Percentiles rank a stretch among this genome's conserved stretches.
Evolutionary conservation across 2,329 filamentous ascomycete species (phyloP).

Genomic region (Verticillium tricorpus): DNA sequence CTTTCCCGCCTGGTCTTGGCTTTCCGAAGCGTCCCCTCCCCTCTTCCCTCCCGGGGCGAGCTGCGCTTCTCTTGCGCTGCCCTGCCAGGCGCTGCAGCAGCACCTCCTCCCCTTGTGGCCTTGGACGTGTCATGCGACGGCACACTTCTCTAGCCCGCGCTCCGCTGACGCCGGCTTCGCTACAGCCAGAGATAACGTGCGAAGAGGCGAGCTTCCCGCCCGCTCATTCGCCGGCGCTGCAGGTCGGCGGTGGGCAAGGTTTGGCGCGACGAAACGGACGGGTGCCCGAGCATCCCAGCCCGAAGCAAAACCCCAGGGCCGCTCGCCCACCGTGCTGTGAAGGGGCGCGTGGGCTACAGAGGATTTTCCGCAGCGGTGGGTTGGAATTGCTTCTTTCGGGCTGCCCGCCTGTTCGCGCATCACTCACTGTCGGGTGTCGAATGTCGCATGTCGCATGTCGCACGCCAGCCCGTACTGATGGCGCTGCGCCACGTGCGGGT

Average conservation of each 20-base stretch:
- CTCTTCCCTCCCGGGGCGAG: not conserved
- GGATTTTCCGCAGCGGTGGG: not conserved
- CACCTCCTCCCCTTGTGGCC: not conserved
- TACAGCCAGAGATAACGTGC: not conserved
- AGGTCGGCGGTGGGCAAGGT: not conserved
- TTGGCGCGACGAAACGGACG: not conserved
- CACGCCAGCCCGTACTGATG: not conserved
- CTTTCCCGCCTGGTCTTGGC: not conserved
- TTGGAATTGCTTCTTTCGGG: not conserved
- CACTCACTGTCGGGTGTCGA: no score
- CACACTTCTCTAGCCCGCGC: not conserved
- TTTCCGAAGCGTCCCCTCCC: not conserved
- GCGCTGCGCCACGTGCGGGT: not conserved
- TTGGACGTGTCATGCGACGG: not conserved
- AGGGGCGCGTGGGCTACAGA: not conserved
- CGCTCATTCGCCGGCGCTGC: not conserved
- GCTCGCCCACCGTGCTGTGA: not conserved
- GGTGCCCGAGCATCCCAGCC: not conserved
- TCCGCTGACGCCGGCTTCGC: not conserved
- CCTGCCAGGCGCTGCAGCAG: not conserved
- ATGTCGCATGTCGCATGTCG: not conserved
- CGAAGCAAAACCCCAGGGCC: not conserved
- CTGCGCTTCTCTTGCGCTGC: not conserved
- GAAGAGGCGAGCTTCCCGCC: not conserved
- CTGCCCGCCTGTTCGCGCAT: not conserved